Evolutionary conservation across 495 filamentous ascomycete genomes (phyloP).

Genomic region (Penicillium herquei): DNA sequence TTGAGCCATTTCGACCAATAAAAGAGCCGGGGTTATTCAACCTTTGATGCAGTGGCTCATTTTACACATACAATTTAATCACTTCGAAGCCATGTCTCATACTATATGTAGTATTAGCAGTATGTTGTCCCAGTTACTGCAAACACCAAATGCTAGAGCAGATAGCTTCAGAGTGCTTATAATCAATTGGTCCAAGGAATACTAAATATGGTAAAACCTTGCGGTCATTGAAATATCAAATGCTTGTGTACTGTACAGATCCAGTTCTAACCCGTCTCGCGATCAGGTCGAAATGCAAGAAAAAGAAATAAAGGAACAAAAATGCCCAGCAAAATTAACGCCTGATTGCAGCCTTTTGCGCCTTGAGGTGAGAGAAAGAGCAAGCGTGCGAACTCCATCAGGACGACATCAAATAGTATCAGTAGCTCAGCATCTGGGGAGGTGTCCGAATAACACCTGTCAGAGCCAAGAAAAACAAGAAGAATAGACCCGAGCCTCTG

Average conservation of each 20-base stretch:
- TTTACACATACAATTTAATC: neutral
- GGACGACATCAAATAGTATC: neutral
- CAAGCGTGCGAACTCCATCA: conserved; percentile 2
- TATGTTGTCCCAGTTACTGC: too few species aligned
- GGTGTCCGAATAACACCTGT: neutral
- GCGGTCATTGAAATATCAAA: conserved; percentile 9
- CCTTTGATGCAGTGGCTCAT: neutral
- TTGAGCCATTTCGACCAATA: conserved; percentile 10
- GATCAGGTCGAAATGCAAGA: conserved; percentile 23
- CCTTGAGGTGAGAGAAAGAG: conserved; percentile 28
- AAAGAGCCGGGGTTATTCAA: neutral
- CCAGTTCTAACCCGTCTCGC: conserved; percentile 13
- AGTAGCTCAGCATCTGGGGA: neutral
- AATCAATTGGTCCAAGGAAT: too few species aligned
- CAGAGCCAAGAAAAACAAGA: neutral
- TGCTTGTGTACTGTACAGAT: conserved; percentile 24
- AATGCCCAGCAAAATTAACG: conserved; percentile 27
- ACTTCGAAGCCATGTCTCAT: too few species aligned
- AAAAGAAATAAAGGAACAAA: conserved; percentile 8
- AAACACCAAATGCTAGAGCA: too few species aligned
- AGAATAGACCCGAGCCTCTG: too few species aligned
- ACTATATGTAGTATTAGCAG: too few species aligned
- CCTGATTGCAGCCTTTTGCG: conserved; percentile 21
- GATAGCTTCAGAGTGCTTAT: too few species aligned
- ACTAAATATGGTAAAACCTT: conserved; percentile 1